phyloP scores from a whole-genome alignment of 306 rosid genomes.

The Malus sieversii region DNA sequence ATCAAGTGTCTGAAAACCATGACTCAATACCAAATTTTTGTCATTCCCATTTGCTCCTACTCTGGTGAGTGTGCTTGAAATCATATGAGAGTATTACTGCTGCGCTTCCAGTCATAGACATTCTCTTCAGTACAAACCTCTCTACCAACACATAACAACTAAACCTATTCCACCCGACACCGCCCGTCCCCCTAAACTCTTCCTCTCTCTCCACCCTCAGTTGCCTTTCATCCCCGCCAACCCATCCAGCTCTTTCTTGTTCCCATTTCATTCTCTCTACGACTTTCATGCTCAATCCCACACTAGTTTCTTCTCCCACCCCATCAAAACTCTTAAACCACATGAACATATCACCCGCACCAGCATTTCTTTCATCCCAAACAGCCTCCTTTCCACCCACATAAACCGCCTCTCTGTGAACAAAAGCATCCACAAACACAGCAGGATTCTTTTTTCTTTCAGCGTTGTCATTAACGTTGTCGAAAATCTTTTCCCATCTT shows the following conservation, averaged over 20 bases:
- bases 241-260: constrained; percentile 27
- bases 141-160: constrained; percentile 41
- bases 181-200: constrained; percentile 30
- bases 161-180: constrained; percentile 28
- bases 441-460: background rate
- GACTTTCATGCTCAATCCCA: constrained; percentile 43
- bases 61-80: constrained; percentile 40
- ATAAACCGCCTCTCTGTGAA: constrained; percentile 34
- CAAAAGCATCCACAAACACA: constrained; percentile 38
- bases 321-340: constrained; percentile 40
- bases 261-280: constrained; percentile 60
- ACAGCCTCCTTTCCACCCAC: constrained; percentile 30
- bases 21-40: background rate
- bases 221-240: constrained; percentile 24
- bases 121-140: constrained; percentile 39
- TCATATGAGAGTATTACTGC: constrained; percentile 33
- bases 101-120: constrained; percentile 22
- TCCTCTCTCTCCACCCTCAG: constrained; percentile 37
- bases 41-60: constrained; percentile 45
- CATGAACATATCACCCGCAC: constrained; percentile 17
- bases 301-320: constrained; percentile 23
- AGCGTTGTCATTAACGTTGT: constrained; percentile 8
- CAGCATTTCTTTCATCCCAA: constrained; percentile 4
- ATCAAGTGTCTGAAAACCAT: background rate
- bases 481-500: constrained; percentile 48